Base-by-base conservation (phyloP, 345 rosid species). In the Brassica incana region DNA sequence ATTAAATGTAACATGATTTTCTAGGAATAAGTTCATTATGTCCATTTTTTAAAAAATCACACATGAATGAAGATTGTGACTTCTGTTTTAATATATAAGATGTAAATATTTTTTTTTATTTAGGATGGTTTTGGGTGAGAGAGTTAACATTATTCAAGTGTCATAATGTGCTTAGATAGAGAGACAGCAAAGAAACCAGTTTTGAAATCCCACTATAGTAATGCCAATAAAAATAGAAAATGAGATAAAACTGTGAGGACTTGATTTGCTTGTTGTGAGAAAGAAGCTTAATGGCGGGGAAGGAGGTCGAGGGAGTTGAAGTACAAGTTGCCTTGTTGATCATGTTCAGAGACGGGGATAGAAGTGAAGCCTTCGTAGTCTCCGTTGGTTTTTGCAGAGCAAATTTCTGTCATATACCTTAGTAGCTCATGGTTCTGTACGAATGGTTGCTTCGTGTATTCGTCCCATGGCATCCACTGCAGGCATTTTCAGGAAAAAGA, bases 401-500 rank as follows among this genome's bases (percentile, higher is more conserved):
- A 83, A 58, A 85, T 78, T 14, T 73, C 83, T 11, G 45, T 77
- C 58, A 79, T 83, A 59, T 77, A 81, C 67, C 78, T 81, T 25
- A 38, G 71, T 15, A 83, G 72, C 63, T 81, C 85, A 64, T 85
- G 60, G 7, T 67, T 74, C 72, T 78, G 77, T 30, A 83, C 78
- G 27, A 71, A 73, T 62, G 86, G 82, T 40, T 83, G 85, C 15
- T 78, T 78, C n/a, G 40, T 70, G 75, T 81, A 85, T 73, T 83
- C 85, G 29, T 83, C 85, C 80, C 84, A 75, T n/a, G 90, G 90
- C 97, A 91, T 91, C 94, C 95, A 92, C 97, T 92, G 88, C 77
- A 81, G 1, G 20, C 36, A 73, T 35, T 78, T 73, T 33, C 60
- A 83, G 60, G 16, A 15, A 69, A 61, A 16, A 59, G 38, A 18